Conservation (phyloP, 1,139 yeast genomes). For the Dujonia santamariae region DNA sequence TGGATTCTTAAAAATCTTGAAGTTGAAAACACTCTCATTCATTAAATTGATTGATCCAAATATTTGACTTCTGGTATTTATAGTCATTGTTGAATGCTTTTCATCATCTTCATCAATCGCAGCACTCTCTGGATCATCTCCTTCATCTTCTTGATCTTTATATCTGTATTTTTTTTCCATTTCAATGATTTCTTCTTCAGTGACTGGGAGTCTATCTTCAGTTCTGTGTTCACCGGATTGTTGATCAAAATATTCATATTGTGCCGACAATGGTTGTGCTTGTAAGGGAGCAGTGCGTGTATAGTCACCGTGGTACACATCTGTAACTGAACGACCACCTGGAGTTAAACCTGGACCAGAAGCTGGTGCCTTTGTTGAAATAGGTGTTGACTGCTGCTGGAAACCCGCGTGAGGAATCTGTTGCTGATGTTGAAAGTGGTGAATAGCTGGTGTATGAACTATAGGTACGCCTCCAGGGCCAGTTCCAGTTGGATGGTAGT, state of each 20-base stretch:
- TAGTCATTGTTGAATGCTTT: slow-evolving; percentile 15
- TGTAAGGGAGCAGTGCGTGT: slow-evolving; percentile 48
- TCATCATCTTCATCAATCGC: slow-evolving; percentile 18
- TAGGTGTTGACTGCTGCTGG: slow-evolving; percentile 5
- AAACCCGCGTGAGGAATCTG: too few species aligned
- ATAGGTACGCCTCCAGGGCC: not conserved
- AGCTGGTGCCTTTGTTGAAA: slow-evolving; percentile 9
- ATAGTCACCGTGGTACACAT: slow-evolving; percentile 49
- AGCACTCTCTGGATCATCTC: slow-evolving; percentile 14
- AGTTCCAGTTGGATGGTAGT: not conserved
- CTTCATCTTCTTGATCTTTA: slow-evolving; percentile 8
- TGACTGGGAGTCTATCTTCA: slow-evolving; percentile 36
- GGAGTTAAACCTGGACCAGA: not conserved
- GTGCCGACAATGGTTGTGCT: slow-evolving; percentile 57
- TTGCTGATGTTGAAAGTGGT: slow-evolving; percentile 1
- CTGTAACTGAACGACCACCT: slow-evolving; percentile 31
- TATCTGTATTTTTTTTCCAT: slow-evolving; percentile 33
- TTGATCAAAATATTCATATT: slow-evolving; percentile 40
- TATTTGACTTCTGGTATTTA: slow-evolving; percentile 24
- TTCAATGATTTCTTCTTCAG: slow-evolving; percentile 37
- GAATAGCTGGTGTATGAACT: not conserved
- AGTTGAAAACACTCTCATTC: slow-evolving; percentile 43
- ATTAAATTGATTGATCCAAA: slow-evolving; percentile 43
- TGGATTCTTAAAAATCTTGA: slow-evolving; percentile 31
- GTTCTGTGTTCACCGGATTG: slow-evolving; percentile 13